These are phyloP conservation scores for Zymoseptoria pseudotritici DNA, from an alignment of 2,329 filamentous ascomycete species.

Conservation along the genomic window DNA sequence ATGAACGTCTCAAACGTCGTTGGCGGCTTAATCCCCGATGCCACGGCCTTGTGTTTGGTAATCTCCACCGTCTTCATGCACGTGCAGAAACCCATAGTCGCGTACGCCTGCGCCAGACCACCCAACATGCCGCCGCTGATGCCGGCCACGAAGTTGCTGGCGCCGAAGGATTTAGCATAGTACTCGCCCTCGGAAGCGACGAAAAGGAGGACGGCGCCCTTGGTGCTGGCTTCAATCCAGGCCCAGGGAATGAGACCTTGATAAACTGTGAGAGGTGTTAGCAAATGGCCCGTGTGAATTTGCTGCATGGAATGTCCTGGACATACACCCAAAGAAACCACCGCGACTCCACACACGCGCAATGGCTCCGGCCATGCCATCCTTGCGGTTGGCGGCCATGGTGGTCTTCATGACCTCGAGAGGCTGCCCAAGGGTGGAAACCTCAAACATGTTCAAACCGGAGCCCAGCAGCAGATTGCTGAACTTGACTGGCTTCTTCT, in stretches of 20 bases:
- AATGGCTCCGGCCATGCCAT: slow-evolving; percentile 76
- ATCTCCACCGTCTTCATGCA: slow-evolving; percentile 99
- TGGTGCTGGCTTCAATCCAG: slow-evolving; percentile 99
- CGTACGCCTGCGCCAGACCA: slow-evolving; percentile 95
- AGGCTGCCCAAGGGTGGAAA: slow-evolving; percentile 67
- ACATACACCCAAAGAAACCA: slow-evolving; percentile 88
- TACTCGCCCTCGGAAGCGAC: slow-evolving; percentile 97
- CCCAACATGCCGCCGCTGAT: slow-evolving; percentile 88
- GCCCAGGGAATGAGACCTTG: slow-evolving; percentile 99
- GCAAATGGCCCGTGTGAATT: not conserved
- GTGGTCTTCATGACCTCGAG: slow-evolving; percentile 99
- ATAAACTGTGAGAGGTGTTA: slow-evolving; percentile 61
- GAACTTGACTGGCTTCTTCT: slow-evolving; percentile 99
- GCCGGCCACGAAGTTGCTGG: slow-evolving; percentile 77
- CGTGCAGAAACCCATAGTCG: slow-evolving; percentile 99
- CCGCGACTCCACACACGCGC: slow-evolving; percentile 87
- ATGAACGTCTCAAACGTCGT: slow-evolving; percentile 93
- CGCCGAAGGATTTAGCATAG: slow-evolving; percentile 72
- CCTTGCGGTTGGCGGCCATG: slow-evolving; percentile 93
- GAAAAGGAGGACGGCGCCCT: slow-evolving; percentile 97
- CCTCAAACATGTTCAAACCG: slow-evolving; percentile 92
- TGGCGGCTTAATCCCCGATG: slow-evolving; percentile 73
- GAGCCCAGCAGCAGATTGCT: slow-evolving; percentile 94
- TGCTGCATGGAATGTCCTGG: not conserved
- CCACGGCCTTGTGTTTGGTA: slow-evolving; percentile 92